Conservation (phyloP, 495 filamentous ascomycete species). For the Saxophila tyrrhenica region DNA sequence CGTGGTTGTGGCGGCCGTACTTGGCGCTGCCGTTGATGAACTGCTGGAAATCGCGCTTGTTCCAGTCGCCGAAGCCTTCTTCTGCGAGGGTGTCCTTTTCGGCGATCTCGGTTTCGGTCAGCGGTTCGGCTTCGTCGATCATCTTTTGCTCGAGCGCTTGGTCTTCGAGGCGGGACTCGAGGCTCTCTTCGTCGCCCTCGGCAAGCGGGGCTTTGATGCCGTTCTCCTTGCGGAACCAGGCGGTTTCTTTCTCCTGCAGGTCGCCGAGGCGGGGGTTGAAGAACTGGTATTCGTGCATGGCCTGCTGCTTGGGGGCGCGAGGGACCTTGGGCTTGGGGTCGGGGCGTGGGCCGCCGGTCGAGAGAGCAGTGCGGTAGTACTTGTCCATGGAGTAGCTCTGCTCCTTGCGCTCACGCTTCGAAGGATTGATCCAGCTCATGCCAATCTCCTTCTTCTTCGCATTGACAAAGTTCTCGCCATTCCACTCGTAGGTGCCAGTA, state of each 20-base stretch:
- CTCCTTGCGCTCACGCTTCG: slow-evolving; percentile 97
- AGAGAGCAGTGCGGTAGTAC: slow-evolving; percentile 88
- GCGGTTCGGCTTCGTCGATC: slow-evolving; percentile 79
- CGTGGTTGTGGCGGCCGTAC: slow-evolving; percentile 76
- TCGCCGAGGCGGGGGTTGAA: slow-evolving; percentile 72
- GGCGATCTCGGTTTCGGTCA: slow-evolving; percentile 81
- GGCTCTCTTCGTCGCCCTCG: slow-evolving; percentile 73
- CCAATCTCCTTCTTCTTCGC: slow-evolving; percentile 94
- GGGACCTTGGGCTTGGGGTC: slow-evolving; percentile 94
- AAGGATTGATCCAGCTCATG: slow-evolving; percentile 94
- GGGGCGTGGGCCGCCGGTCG: slow-evolving; percentile 71
- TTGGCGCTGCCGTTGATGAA: slow-evolving; percentile 92
- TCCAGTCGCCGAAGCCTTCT: slow-evolving; percentile 88
- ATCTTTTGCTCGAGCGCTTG: slow-evolving; percentile 77
- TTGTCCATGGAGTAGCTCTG: slow-evolving; percentile 97
- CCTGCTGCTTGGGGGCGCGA: slow-evolving; percentile 82
- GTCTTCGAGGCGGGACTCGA: slow-evolving; percentile 76
- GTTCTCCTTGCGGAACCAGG: slow-evolving; percentile 90
- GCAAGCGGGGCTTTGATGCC: slow-evolving; percentile 78
- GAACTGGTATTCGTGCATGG: slow-evolving; percentile 95
- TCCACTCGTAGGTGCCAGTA: slow-evolving; percentile 69
- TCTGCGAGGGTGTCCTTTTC: slow-evolving; percentile 69
- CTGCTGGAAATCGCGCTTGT: slow-evolving; percentile 93
- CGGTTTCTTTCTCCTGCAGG: slow-evolving; percentile 91
- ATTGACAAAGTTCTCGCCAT: slow-evolving; percentile 83